Evolutionary conservation across 2,329 filamentous ascomycete genomes (phyloP), one percentile per base, ranked within the genome.

Genomic region (Lasiodiplodia sp.): DNA sequence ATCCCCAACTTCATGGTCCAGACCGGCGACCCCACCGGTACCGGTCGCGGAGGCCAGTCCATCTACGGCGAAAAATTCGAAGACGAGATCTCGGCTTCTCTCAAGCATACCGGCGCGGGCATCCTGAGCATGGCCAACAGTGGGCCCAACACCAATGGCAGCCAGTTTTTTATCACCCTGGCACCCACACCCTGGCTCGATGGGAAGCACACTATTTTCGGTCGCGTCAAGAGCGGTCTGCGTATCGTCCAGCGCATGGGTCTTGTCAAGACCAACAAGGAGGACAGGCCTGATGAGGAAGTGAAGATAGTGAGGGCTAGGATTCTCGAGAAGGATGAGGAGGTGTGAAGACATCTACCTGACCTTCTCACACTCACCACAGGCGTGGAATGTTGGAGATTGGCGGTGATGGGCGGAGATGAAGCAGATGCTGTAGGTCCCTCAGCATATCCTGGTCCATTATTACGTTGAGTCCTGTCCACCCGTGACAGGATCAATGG

Each of bases 1-100:
- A 98, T 99, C 77, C 90, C 93, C 65, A 89, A 93, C 81, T 99
- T 99, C 85, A 98, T 99, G 95, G 86, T 97, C 69, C 95, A 98
- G 83, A 92, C 91, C 71, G 94, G 95, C 69, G 96, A 99, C 80
- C 95, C 95, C 1, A 97, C 95, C 0, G 95, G 94, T 70, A 97
- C 94, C 1, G 96, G 96, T 65, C 89, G 94, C 69, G 96, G 96
- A 74, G 96, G 96, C 69, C 86, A 86, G 69, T 94, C 91, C 70
- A 97, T 97, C 83, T 98, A 93, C 81, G 96, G 95, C 75, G 92
- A 94, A 63, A 95, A 93, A 78, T 98, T 98, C 79, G 93, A 91
- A 70, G 96, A 99, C 82, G 96, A 99, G 85, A 95, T 98, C 74
- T 84, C 87, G 57, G 82, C 89, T 2, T 83, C 84, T 4, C 84